Evolutionary conservation across 805 yeast species (phyloP).

Genomic region (Hanseniaspora vineae): DNA sequence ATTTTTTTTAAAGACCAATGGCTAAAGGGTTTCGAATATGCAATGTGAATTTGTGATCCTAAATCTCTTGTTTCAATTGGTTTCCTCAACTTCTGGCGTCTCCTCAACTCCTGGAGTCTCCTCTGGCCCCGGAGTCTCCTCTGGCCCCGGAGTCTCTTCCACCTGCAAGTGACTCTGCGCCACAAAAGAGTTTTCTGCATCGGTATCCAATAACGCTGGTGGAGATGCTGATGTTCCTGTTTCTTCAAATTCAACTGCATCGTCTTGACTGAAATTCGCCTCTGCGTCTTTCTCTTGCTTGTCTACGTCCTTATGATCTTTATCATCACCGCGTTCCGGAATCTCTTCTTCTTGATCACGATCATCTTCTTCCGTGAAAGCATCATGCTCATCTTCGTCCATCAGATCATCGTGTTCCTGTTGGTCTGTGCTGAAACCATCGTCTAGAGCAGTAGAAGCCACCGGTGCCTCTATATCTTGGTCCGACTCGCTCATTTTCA

Average conservation of each 20-base stretch:
- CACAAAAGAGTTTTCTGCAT: too few relatives aligned
- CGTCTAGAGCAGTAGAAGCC: neutral
- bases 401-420: neutral
- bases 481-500: neutral
- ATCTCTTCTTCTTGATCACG: neutral
- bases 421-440: neutral
- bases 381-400: neutral
- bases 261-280: neutral
- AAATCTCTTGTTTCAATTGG: too few relatives aligned
- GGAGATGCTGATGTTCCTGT: neutral
- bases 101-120: too few relatives aligned
- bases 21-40: too few relatives aligned
- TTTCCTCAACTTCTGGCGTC: too few relatives aligned
- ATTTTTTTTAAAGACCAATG: too few relatives aligned
- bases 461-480: neutral
- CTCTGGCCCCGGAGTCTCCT: too few relatives aligned
- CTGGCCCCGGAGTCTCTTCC: too few relatives aligned
- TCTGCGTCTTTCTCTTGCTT: neutral
- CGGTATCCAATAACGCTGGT: too few relatives aligned
- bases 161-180: too few relatives aligned
- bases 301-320: too few relatives aligned
- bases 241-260: neutral
- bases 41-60: too few relatives aligned
- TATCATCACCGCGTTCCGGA: neutral
- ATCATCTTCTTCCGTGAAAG: neutral